A percentile compares a stretch with the other conserved stretches of the same genome.
Evolutionary conservation across 2,329 filamentous ascomycete genomes (phyloP).

Genomic region (Hymenoscyphus salicellus): DNA sequence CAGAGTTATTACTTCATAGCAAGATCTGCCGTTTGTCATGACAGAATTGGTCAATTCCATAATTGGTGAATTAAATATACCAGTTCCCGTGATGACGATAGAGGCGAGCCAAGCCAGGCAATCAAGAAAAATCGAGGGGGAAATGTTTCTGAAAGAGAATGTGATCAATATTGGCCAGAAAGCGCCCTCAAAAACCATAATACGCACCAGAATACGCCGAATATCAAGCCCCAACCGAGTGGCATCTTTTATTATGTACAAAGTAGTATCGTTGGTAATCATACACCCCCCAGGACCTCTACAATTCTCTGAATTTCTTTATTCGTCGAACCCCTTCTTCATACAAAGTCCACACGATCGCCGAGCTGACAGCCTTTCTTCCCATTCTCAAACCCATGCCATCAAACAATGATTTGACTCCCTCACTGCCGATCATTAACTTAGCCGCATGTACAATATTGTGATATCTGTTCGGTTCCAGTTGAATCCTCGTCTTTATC

Average conservation of each 20-base stretch:
- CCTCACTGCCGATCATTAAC: constrained; percentile 80
- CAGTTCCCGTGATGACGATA: no score
- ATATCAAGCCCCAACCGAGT: neutral
- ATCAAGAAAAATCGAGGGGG: no score
- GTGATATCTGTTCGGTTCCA: constrained; percentile 77
- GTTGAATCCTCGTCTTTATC: constrained; percentile 89
- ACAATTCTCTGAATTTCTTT: constrained; percentile 34
- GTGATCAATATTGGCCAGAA: no score
- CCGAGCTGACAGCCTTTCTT: constrained; percentile 86
- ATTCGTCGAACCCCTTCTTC: constrained; percentile 84
- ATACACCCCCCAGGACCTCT: neutral
- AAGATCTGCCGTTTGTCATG: no score
- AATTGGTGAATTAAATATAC: no score
- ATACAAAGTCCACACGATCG: constrained; percentile 96
- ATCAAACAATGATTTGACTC: constrained; percentile 75
- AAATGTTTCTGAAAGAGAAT: no score
- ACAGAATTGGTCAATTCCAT: no score
- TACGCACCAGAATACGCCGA: neutral
- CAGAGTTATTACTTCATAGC: no score
- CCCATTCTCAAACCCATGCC: constrained; percentile 83
- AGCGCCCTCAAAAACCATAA: neutral
- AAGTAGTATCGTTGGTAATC: neutral
- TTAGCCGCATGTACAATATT: constrained; percentile 77
- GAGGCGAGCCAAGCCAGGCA: no score
- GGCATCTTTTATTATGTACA: neutral